phyloP scores from a whole-genome alignment of 78 protist genomes.

The Tieghemostelium lacteum region DNA sequence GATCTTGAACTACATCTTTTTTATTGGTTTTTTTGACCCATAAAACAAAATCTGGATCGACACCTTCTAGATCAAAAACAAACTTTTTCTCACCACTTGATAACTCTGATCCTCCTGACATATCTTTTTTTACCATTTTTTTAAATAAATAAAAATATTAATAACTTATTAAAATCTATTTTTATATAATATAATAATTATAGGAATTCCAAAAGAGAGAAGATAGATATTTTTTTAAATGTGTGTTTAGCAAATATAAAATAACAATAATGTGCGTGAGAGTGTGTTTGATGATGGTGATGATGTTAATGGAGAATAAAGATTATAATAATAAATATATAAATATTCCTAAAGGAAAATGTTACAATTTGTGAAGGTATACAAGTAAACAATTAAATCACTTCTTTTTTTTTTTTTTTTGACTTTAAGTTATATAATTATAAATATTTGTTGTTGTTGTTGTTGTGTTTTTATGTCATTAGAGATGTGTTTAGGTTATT shows the following conservation, averaged over 20 bases:
- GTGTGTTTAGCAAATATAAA: too few species aligned
- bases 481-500: neutral
- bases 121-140: neutral
- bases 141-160: too few species aligned
- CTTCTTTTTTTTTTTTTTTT: neutral
- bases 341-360: neutral
- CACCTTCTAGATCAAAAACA: slow-evolving; percentile 64
- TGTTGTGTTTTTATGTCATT: neutral
- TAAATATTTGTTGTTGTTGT: neutral
- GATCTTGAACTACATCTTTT: slow-evolving; percentile 71
- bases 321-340: too few species aligned
- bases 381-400: neutral
- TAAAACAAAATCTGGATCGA: slow-evolving; percentile 57
- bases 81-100: slow-evolving; percentile 67
- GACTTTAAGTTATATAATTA: neutral
- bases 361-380: neutral
- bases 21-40: slow-evolving; percentile 78
- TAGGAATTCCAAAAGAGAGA: too few species aligned
- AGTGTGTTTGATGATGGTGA: too few species aligned
- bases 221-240: too few species aligned
- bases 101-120: slow-evolving; percentile 61
- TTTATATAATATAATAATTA: too few species aligned
- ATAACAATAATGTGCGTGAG: too few species aligned
- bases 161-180: too few species aligned
- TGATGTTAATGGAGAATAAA: too few species aligned